phyloP scores from a whole-genome alignment of 306 rosid genomes.

The Dryas octopetala region DNA sequence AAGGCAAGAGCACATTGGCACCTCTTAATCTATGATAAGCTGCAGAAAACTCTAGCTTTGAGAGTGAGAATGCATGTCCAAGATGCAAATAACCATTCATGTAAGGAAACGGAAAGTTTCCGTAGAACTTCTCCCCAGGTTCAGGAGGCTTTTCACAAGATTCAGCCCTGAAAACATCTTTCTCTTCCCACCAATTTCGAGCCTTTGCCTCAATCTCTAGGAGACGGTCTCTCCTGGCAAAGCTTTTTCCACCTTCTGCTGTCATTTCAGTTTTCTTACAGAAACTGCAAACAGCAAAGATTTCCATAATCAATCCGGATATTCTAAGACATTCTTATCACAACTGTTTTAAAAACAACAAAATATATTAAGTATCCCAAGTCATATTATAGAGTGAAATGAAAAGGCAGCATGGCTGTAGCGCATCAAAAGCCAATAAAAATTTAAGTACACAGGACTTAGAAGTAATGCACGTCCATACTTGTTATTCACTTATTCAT shows the following conservation, averaged over 20 bases:
- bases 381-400: background rate
- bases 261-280: constrained; percentile 57
- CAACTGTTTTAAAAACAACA: background rate
- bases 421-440: too few species aligned
- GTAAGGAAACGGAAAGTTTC: constrained; percentile 89
- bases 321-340: background rate
- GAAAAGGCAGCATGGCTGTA: background rate
- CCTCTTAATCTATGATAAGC: constrained; percentile 84
- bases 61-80: constrained; percentile 78
- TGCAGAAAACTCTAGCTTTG: constrained; percentile 83
- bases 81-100: constrained; percentile 89
- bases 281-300: constrained; percentile 34
- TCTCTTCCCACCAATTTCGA: constrained; percentile 79
- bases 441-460: too few species aligned
- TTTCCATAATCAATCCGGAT: background rate
- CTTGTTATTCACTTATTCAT: too few species aligned
- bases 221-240: constrained; percentile 74
- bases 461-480: too few species aligned
- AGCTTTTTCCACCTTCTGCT: constrained; percentile 62
- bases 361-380: background rate
- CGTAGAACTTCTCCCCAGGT: constrained; percentile 77
- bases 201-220: constrained; percentile 68
- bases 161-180: constrained; percentile 68
- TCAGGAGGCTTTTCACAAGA: constrained; percentile 58
- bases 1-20: constrained; percentile 82